Base-by-base conservation (phyloP, 495 filamentous ascomycete species). In the Bacidia rubella region DNA sequence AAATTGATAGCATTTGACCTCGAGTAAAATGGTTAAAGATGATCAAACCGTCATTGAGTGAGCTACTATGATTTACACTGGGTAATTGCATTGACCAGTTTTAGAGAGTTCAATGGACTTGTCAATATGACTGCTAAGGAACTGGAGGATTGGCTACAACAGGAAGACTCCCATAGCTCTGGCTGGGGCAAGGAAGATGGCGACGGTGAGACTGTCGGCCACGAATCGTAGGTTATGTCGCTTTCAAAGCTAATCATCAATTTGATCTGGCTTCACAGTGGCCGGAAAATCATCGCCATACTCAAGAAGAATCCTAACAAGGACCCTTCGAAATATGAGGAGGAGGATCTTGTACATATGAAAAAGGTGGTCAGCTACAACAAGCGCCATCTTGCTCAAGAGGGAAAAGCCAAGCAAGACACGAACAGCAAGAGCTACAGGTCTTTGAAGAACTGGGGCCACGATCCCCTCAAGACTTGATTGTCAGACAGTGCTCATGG, bases 361-460 rank as follows among this genome's bases (percentile, higher is more conserved):
- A 69, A 82, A 4, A 74, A 70, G 41, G 82, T 83, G 7, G 79
- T 81, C 0, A 68, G 35, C 40, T 78, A 77, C 47, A 77, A 74
- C 57, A 85, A 85, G 63, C 66, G 82, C 2, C 80, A 82, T 65
- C 58, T 85, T 2, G 81, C 77, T 22, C 78, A 83, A 61, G 81
- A 86, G 65, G 72, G 69, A 35, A 72, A 64, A 24, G 78, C 72
- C 11, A 83, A 79, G 63, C 65, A 67, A 54, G 59, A 80, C 63
- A 69, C 70, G 3, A 60, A 73, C 29, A 77, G 74, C 50, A 77
- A 74, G 54, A 76, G 74, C 38, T 77, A 77, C 55, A 73, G 72
- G 54, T 76, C 71, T 29, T 61, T 84, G 64, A 83, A 83, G 69
- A 85, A 83, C 52, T 84, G 80, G 79, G 78, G 78, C 1, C 79